Conservation (phyloP, 164 flowering plant genomes). For the Vitis labrusca region DNA sequence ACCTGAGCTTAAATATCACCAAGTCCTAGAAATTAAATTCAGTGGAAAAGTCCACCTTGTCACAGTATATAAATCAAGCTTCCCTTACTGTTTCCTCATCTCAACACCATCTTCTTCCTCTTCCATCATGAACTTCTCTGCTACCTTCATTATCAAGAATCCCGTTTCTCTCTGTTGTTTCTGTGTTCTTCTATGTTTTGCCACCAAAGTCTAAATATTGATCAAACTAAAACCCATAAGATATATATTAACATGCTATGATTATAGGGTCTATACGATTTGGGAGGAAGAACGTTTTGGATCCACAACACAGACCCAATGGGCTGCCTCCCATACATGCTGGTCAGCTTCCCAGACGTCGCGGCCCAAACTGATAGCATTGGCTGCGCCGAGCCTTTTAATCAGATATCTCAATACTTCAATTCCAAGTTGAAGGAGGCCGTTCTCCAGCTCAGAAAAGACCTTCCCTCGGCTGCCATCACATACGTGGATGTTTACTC, state of each 20-base stretch:
- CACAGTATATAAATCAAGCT: no score
- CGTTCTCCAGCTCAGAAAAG: slow-evolving; percentile 30
- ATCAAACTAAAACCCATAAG: no score
- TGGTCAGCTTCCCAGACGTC: slow-evolving; percentile 10
- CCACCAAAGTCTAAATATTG: not conserved
- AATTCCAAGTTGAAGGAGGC: slow-evolving; percentile 32
- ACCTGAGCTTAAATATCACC: no score
- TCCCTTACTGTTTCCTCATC: no score
- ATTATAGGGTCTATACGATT: slow-evolving; percentile 23
- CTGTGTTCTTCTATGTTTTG: not conserved
- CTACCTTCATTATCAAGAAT: not conserved
- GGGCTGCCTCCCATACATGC: slow-evolving; percentile 42
- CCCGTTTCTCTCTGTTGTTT: not conserved
- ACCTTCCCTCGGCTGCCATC: slow-evolving; percentile 33
- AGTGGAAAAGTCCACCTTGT: no score
- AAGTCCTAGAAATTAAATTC: no score
- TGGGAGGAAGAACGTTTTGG: slow-evolving; percentile 48
- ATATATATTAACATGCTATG: no score
- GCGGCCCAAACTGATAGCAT: slow-evolving; percentile 15
- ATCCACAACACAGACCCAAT: slow-evolving; percentile 57
- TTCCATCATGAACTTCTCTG: not conserved
- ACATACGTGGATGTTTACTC: slow-evolving; percentile 46
- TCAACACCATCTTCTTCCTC: not conserved
- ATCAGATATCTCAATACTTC: slow-evolving; percentile 36
- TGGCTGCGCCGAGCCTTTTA: slow-evolving; percentile 40